Evolutionary conservation across 371 early-diverging fungal species (phyloP), one percentile per base, ranked within the genome.

Genomic region (Mortierella sp.): DNA sequence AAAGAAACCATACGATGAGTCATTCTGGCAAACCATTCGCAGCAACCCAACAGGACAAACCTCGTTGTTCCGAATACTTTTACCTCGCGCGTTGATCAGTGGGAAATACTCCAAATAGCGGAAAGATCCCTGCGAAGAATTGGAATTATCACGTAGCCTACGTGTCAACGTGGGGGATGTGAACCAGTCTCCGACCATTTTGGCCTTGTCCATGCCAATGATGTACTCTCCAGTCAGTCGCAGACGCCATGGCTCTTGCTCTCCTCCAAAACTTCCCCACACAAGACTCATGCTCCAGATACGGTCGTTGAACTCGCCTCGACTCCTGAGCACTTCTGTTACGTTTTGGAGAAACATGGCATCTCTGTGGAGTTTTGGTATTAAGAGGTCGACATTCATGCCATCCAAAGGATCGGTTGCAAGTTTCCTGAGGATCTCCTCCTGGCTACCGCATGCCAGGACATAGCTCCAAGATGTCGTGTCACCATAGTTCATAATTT

Each of bases 71-170:
- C 34, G 34, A 7, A 10, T 34, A 34, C 7, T 34, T 7, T 58
- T 80, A 84, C 84, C 82, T 69, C 84, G 67, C 3, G 88, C 86
- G 53, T 82, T 83, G 49, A 86, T 67, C 10, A 88, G 31, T 13
- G 88, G 86, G 54, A 80, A 84, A 54, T 85, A 88, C 31, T 88
- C 88, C 49, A 84, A 53, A 28, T 68, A 62, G 3, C 57, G 58
- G 56, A 78, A 71, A 8, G 49, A 10, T 10, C 7, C 58, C 7
- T 16, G 38, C 23, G 16, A 18, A 1, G 24, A 16, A 13, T 10
- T 58, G 48, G 28, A 58, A 12, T 26, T 67, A 8, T 27, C 63
- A 27, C 23, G 46, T 0, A 69, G 71, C 6, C 54, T 50, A 4
- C 61, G 56, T 1, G 57, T 65, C 34, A 86, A 64, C 21, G 85